Percentiles rank a stretch among this genome's conserved stretches.
Evolutionary conservation across 2,329 filamentous ascomycete genomes (phyloP).

Genomic region (Curvularia spicifera): DNA sequence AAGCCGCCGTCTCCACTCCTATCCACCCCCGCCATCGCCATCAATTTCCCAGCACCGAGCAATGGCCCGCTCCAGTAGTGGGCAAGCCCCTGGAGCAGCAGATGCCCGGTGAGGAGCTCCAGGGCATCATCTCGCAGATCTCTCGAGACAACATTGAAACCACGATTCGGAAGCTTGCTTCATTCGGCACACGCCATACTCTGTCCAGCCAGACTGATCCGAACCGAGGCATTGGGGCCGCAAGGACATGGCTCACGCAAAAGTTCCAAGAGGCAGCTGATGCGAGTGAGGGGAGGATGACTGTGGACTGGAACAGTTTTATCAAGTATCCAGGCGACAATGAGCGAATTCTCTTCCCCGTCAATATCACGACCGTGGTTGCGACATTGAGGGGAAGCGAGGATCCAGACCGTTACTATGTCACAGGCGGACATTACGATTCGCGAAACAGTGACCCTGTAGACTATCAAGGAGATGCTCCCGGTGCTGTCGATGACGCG

Average conservation of each 20-base stretch:
- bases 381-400: conserved; percentile 55
- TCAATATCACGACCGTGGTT: conserved; percentile 58
- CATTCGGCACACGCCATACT: conserved; percentile 62
- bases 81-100: conserved; percentile 45
- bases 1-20: conserved; percentile 17
- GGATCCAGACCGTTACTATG: conserved; percentile 57
- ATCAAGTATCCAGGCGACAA: conserved; percentile 51
- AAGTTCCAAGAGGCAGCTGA: conserved; percentile 56
- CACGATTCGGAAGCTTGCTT: conserved; percentile 58
- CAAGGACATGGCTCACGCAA: conserved; percentile 59
- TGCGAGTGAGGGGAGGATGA: conserved; percentile 55
- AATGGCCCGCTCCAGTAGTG: conserved; percentile 48
- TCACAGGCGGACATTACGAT: conserved; percentile 63
- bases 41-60: conserved; percentile 20
- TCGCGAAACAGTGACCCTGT: conserved; percentile 56
- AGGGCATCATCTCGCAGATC: conserved; percentile 46
- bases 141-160: conserved; percentile 54
- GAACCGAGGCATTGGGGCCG: conserved; percentile 60
- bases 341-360: conserved; percentile 54
- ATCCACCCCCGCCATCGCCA: conserved; percentile 21
- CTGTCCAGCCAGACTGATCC: conserved; percentile 58
- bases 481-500: conserved; percentile 62
- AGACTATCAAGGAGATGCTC: conserved; percentile 58
- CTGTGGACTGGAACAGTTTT: conserved; percentile 58
- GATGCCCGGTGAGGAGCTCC: conserved; percentile 47